Percentiles rank a stretch among this genome's conserved stretches.
These are phyloP conservation scores for Metarhizium humberi DNA, from an alignment of 2,329 filamentous ascomycete genomes.

Conservation along the genomic window DNA sequence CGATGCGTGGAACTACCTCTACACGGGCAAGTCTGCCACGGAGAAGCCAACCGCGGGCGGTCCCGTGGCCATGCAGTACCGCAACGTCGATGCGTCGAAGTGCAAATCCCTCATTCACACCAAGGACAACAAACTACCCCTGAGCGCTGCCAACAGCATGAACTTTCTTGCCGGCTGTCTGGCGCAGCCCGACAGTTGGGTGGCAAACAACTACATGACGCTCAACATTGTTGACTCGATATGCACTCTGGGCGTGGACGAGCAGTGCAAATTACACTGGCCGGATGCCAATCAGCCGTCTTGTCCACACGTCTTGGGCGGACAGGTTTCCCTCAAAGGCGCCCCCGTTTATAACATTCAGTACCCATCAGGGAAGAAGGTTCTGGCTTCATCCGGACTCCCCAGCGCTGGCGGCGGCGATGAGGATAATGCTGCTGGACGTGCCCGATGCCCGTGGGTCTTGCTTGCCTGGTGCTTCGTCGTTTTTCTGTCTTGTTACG, in stretches of 20 bases:
- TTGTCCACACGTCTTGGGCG: constrained; percentile 33
- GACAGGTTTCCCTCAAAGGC: constrained; percentile 22
- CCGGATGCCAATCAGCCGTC: constrained; percentile 33
- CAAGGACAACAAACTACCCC: constrained; percentile 25
- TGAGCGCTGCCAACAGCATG: constrained; percentile 42
- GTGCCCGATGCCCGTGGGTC: too few species aligned
- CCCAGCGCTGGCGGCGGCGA: not conserved
- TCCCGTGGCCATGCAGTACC: constrained; percentile 35
- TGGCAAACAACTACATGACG: constrained; percentile 36
- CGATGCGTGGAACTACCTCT: constrained; percentile 54
- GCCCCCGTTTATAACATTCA: constrained; percentile 36
- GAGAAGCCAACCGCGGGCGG: constrained; percentile 37
- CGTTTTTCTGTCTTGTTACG: too few species aligned
- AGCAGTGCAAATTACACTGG: constrained; percentile 35
- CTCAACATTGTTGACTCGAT: constrained; percentile 42
- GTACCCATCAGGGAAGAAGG: constrained; percentile 34
- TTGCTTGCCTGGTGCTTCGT: not conserved
- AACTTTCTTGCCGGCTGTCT: constrained; percentile 41
- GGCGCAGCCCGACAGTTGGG: constrained; percentile 31
- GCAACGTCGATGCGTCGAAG: constrained; percentile 31
- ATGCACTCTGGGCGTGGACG: constrained; percentile 36
- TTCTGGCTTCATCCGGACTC: constrained; percentile 21
- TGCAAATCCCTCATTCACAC: constrained; percentile 41
- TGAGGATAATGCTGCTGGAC: not conserved
- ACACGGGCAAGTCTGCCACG: constrained; percentile 35